Evolutionary conservation across 2,329 filamentous ascomycete species (phyloP).

Genomic region (Colletotrichum brevisporum): DNA sequence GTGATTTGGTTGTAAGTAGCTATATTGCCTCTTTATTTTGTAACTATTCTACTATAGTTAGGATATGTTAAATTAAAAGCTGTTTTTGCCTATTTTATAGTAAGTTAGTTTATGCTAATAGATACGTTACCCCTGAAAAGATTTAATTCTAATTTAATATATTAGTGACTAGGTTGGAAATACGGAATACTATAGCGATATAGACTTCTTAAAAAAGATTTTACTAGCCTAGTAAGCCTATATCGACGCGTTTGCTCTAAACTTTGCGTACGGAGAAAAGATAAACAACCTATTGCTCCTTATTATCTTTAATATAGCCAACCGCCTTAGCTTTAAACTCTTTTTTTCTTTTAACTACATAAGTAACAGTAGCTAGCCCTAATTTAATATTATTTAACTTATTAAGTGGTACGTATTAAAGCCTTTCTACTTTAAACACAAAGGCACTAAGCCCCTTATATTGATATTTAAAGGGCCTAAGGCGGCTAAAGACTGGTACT

Average conservation of each 20-base stretch:
- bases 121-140: no score
- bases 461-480: slow-evolving; percentile 60
- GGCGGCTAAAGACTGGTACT: slow-evolving; percentile 56
- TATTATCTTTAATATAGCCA: slow-evolving; percentile 9
- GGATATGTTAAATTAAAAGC: not conserved
- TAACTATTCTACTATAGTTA: no score
- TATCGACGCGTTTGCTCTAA: slow-evolving; percentile 37
- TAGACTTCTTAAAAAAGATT: slow-evolving; percentile 45
- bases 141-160: not conserved
- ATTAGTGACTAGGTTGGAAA: slow-evolving; percentile 1
- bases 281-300: slow-evolving; percentile 31
- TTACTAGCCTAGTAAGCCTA: slow-evolving; percentile 29
- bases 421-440: slow-evolving; percentile 40
- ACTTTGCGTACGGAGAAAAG: slow-evolving; percentile 28
- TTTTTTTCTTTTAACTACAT: slow-evolving; percentile 32
- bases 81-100: slow-evolving; percentile 25
- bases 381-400: not conserved
- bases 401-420: slow-evolving; percentile 19
- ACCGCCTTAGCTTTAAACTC: slow-evolving; percentile 15
- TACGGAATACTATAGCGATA: slow-evolving; percentile 44
- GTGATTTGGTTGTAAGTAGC: no score
- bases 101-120: not conserved
- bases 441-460: slow-evolving; percentile 49
- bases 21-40: no score
- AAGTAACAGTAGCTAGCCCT: slow-evolving; percentile 11